Evolutionary conservation across 2,329 filamentous ascomycete species (phyloP).

Genomic region (Neofusicoccum laricinum): DNA sequence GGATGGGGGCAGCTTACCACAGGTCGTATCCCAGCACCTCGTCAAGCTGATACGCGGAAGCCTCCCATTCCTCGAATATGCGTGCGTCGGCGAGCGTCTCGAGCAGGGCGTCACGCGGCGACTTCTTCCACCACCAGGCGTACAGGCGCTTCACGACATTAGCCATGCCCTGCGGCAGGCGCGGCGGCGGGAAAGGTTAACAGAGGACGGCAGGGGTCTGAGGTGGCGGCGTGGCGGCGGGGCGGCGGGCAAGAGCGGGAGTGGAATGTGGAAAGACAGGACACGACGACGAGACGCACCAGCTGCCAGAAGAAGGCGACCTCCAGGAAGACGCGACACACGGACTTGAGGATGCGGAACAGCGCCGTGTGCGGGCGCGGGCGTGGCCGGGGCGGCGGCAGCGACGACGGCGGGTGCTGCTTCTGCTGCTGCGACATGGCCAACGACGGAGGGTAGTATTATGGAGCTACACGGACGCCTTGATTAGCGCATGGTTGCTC

Average conservation of each 20-base stretch:
- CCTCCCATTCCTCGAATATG: conserved; percentile 82
- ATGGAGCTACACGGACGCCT: neutral
- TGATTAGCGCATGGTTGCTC: conserved; percentile 13
- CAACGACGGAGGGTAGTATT: neutral
- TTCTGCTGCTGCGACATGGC: conserved; percentile 9
- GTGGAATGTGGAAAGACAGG: neutral
- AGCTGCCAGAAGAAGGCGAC: conserved; percentile 41
- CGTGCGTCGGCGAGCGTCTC: conserved; percentile 64
- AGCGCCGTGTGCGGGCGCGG: neutral
- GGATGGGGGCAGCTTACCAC: conserved; percentile 53
- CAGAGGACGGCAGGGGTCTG: neutral
- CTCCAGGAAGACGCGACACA: conserved; percentile 34
- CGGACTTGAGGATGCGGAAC: conserved; percentile 25
- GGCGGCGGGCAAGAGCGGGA: neutral
- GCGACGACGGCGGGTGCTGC: neutral
- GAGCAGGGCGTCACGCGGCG: conserved; percentile 63
- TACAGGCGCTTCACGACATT: conserved; percentile 58
- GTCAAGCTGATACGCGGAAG: conserved; percentile 79
- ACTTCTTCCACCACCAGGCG: conserved; percentile 65
- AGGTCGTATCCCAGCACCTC: conserved; percentile 75
- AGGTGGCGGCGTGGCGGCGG: neutral
- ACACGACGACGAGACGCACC: conserved; percentile 26
- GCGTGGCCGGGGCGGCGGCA: neutral
- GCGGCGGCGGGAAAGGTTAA: neutral
- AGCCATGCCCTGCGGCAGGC: conserved; percentile 9